Evolutionary conservation across 2,329 filamentous ascomycete species (phyloP), one percentile per base, ranked within the genome.

Genomic region (Xylaria sp.): DNA sequence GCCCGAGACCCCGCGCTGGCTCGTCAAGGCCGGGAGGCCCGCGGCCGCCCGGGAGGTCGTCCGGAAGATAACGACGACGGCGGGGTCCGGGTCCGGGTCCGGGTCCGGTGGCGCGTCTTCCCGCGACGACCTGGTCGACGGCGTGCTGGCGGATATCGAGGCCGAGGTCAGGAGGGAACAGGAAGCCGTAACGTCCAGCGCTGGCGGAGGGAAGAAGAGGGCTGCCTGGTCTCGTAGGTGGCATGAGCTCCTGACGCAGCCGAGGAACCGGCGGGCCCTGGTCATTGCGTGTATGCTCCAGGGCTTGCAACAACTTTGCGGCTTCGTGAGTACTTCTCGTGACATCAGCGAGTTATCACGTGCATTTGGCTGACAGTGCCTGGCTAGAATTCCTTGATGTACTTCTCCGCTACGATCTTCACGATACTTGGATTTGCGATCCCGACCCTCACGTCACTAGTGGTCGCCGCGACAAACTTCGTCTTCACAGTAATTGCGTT

Each of bases 1-100:
- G 82, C 92, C 92, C 0, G 93, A 97, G 73, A 95, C 90, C 11
- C 93, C 93, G 29, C 81, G 93, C 20, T 97, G 91, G 88, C 79
- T 97, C 19, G 86, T 96, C 18, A 87, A 86, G 68, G 84, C 80
- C 2, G 88, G 86, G 1, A 77, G 80, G 44, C 78, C 80, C 2
- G 75, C 76, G 3, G 80, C 83, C 56, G 93, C 92, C 3, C 81
- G 80, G 57, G 66, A 64, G 3, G 85, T 96, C 2, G 75, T 97
- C 17, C 76, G 71, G 26, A 84, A 79, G 84, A 85, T 68, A 56
- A 72, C 66, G 50, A 73, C 69, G 7, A 85, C 69, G 56, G 72
- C 66, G 50, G 73, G 69, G 7, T 72, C 80, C n/a, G n/a, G n/a
- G n/a, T n/a, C n/a, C n/a, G n/a, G n/a, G n/a, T n/a, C n/a, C n/a